Evolutionary conservation across 257 asterid genomes (phyloP).

Genomic region (Sherardia arvensis): DNA sequence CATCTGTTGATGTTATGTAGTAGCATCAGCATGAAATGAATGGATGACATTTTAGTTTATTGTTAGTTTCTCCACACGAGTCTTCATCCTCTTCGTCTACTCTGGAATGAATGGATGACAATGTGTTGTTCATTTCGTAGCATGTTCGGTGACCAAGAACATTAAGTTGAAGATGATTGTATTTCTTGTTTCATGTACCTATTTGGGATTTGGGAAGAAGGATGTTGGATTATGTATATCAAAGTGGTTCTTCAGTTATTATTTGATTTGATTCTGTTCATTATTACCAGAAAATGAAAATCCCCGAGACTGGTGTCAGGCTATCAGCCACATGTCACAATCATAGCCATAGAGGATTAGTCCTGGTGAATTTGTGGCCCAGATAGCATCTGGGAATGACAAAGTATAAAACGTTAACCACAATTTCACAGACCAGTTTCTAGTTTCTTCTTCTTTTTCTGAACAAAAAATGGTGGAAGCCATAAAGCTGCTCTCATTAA

Average conservation of each 20-base stretch:
- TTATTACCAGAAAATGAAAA: conserved; percentile 13
- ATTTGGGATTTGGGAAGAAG: not conserved
- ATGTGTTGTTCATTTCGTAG: not conserved
- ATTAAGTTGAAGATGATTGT: not conserved
- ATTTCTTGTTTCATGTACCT: not conserved
- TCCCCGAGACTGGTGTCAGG: not conserved
- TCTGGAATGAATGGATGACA: not conserved
- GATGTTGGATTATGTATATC: conserved; percentile 3
- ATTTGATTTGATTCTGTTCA: not conserved
- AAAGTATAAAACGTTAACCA: not conserved
- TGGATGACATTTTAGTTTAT: not conserved
- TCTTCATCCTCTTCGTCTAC: not conserved
- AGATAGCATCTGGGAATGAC: conserved; percentile 3
- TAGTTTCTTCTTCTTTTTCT: conserved; percentile 1
- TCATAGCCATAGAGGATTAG: conserved; percentile 13
- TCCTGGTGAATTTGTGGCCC: conserved; percentile 2
- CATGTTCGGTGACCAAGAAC: not conserved
- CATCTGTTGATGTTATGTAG: not conserved
- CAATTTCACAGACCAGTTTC: not conserved
- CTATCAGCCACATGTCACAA: conserved; percentile 38
- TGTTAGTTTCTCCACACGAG: not conserved
- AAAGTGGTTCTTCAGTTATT: not conserved
- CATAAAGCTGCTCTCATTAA: conserved; percentile 36
- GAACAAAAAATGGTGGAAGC: conserved; percentile 22
- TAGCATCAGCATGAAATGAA: no score